Evolutionary conservation across 2,329 filamentous ascomycete species (phyloP).

Genomic region (Colletotrichum salicis): DNA sequence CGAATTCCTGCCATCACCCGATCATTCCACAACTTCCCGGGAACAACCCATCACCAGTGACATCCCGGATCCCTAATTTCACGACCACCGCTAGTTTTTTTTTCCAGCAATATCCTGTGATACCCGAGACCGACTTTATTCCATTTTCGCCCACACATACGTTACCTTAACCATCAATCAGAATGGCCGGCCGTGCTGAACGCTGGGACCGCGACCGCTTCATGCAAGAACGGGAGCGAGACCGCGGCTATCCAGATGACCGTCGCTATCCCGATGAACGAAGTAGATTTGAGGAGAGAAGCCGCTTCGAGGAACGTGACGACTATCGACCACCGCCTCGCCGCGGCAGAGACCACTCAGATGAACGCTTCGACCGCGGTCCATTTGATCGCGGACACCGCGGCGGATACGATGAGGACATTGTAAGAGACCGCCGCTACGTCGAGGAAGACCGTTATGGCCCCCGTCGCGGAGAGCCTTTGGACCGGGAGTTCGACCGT

Average conservation of each 20-base stretch:
- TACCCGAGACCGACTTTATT: conserved; percentile 16
- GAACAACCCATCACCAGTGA: not conserved
- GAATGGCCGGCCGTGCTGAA: conserved; percentile 47
- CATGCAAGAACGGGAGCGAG: conserved; percentile 51
- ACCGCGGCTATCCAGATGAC: conserved; percentile 62
- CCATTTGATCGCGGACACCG: conserved; percentile 41
- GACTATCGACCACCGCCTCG: conserved; percentile 42
- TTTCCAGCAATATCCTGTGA: conserved; percentile 14
- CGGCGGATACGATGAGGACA: conserved; percentile 58
- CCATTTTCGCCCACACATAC: conserved; percentile 3
- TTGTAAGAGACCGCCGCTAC: conserved; percentile 61
- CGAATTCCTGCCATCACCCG: conserved; percentile 28
- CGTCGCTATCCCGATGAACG: conserved; percentile 58
- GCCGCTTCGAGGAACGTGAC: conserved; percentile 32
- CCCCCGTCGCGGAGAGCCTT: conserved; percentile 44
- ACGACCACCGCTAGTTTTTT: conserved; percentile 5
- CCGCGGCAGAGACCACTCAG: conserved; percentile 58
- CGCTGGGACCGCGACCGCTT: conserved; percentile 69
- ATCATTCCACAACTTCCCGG: conserved; percentile 14
- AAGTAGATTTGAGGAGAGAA: conserved; percentile 50
- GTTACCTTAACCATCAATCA: conserved; percentile 19
- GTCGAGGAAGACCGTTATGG: conserved; percentile 65
- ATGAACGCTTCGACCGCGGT: conserved; percentile 61
- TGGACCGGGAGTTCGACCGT: conserved; percentile 58
- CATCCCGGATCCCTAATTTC: not conserved